Base-by-base conservation (phyloP, 371 early-diverging fungal species). In the Mucor velutinosus region DNA sequence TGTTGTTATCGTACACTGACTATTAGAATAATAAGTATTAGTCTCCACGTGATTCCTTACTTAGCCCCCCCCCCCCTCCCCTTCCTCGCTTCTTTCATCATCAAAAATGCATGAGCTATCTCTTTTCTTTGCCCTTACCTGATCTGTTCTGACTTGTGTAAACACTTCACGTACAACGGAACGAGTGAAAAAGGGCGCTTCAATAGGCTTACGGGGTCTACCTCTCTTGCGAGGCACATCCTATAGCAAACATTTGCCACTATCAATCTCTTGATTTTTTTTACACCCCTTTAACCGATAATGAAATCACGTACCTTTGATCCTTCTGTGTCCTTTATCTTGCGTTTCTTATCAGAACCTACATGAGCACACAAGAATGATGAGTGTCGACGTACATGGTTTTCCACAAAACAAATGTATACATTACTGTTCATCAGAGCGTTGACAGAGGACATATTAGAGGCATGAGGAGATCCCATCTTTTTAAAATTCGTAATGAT, bases 401-500 rank as follows among this genome's bases (percentile, higher is more conserved):
- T 27, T 21, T 21, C n/a, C 10, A 6, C 17, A 47, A 47, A 7
- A 10, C 21, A 19, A 12, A 41, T 17, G 17, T 41, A 41, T 41
- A 41, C 41, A 4, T 25, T 53, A 53, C 53, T 53, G 27, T 53
- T 53, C 53, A 53, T 53, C n/a, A 67, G 21, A n/a, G 56, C 37
- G 14, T 45, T 35, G 4, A 67, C 58, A n/a, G 68, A 41, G 17
- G 41, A 67, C 12, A 67, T 35, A 11, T 72, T 73, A 10, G 78
- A 70, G 21, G 76, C 49, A 21, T 67, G 71, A 47, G 83, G 83
- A 12, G 71, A 69, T 21, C 81, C 83, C 3, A 77, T 73, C 56
- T 70, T 79, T 27, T 71, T 73, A 35, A 76, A 81, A 65, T 80
- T 76, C 29, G 73, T 60, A 47, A 79, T 67, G 33, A 83, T 79